phyloP scores from a whole-genome alignment of 352 stramenopile genomes.

The Phytophthora sojae region DNA sequence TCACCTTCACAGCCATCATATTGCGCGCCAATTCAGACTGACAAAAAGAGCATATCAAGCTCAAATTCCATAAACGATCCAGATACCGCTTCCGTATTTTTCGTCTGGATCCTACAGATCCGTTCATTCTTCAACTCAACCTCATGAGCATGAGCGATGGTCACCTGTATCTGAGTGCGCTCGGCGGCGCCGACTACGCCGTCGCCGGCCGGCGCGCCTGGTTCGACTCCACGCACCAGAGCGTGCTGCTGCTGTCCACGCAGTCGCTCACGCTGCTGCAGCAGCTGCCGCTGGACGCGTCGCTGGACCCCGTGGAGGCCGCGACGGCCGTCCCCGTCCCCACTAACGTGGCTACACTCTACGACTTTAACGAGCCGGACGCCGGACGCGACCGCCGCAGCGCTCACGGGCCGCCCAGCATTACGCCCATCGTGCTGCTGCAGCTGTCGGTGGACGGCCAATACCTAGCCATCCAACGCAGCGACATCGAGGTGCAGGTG shows the following conservation, averaged over 20 bases:
- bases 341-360: conserved; percentile 40
- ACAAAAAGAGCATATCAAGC: not conserved
- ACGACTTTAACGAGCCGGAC: conserved; percentile 46
- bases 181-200: conserved; percentile 53
- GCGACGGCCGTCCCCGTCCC: conserved; percentile 8
- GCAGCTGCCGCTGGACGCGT: conserved; percentile 53
- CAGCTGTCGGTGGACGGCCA: conserved; percentile 70
- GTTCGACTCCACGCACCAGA: conserved; percentile 66
- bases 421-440: conserved; percentile 43
- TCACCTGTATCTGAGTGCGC: conserved; percentile 66
- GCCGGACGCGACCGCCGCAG: conserved; percentile 6
- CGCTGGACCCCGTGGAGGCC: conserved; percentile 27
- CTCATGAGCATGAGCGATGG: conserved; percentile 47
- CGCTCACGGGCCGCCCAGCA: not conserved
- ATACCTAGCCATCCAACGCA: conserved; percentile 82
- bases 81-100: not conserved
- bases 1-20: conserved; percentile 12
- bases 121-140: conserved; percentile 7
- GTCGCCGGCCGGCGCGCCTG: conserved; percentile 45
- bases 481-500: conserved; percentile 86
- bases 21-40: conserved; percentile 12
- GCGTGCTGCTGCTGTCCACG: conserved; percentile 57
- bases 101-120: not conserved
- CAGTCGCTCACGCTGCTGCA: conserved; percentile 47
- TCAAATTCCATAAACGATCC: not conserved